Conservation (phyloP, 1,139 yeast species). For the Candida gigantensis region DNA sequence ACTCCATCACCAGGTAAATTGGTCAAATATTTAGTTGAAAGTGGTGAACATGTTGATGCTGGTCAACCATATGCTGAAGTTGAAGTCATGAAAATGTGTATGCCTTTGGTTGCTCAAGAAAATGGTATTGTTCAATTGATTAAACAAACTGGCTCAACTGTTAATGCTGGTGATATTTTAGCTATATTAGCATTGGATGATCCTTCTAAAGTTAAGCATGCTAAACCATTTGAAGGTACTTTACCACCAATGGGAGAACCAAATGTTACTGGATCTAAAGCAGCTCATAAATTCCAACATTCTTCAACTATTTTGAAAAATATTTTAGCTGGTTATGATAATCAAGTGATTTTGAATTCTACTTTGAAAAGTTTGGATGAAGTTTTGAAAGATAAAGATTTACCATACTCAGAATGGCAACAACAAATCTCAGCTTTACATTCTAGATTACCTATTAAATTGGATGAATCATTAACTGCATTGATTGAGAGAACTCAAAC, state of each 20-base stretch:
- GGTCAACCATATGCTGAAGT: conserved; percentile 98
- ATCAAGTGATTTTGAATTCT: conserved; percentile 87
- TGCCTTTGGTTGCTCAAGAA: conserved; percentile 90
- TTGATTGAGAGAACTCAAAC: conserved; percentile 67
- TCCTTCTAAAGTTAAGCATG: conserved; percentile 96
- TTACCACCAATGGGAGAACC: conserved; percentile 89
- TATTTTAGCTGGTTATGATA: conserved; percentile 88
- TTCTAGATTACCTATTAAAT: conserved; percentile 78
- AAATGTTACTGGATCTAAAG: conserved; percentile 76
- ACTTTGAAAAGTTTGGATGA: conserved; percentile 73
- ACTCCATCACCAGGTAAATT: conserved; percentile 99
- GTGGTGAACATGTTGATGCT: conserved; percentile 87
- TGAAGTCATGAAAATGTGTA: conserved; percentile 98
- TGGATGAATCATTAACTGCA: conserved; percentile 66
- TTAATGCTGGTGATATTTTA: conserved; percentile 93
- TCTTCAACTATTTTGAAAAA: conserved; percentile 64
- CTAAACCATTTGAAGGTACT: conserved; percentile 92
- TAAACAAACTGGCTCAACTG: conserved; percentile 98
- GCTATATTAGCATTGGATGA: conserved; percentile 94
- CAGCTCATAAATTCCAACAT: conserved; percentile 70
- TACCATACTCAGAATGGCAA: conserved; percentile 94
- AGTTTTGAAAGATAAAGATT: conserved; percentile 71
- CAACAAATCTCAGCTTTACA: conserved; percentile 86
- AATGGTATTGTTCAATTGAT: conserved; percentile 89
- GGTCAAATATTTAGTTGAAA: conserved; percentile 88